Base-by-base conservation (phyloP, 2,329 filamentous ascomycete genomes). In the Botrytis sinoallii region DNA sequence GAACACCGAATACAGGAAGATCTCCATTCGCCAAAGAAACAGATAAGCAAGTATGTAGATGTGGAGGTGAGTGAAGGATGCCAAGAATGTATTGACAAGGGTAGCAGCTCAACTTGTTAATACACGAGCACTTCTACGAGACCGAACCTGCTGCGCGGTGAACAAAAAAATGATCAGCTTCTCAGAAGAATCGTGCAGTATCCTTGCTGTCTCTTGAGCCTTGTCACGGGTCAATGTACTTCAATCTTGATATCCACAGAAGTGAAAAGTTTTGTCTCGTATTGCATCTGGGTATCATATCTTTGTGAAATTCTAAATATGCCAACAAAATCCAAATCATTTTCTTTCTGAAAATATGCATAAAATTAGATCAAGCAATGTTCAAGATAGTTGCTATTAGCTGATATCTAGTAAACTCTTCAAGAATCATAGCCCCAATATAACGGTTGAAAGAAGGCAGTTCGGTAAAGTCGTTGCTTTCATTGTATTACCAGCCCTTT, bases 401-500 rank as follows among this genome's bases (percentile, higher is more conserved):
- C 48, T 32, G 18, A 32, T 42, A 5, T 69, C 35, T 22, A 57
- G 40, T 42, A 18, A 9, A 44, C 22, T 4, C 6, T 16, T 16
- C 48, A 55, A 48, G 40, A 12, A 29, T 32, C 6, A 57, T 32
- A 69, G 38, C 25, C 38, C 35, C 38, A 16, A 42, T 42, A 18
- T 25, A 25, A 32, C 25, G 18, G 48, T 42, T 25, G 48, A 57
- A 48, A 63, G 60, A 57, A 22, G n/a, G 22, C n/a, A 32, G 2
- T 18, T 69, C 10, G 10, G n/a, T 10, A 2, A 25, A 12, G 5
- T 42, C 10, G 42, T 32, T 44, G 35, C 9, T 18, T 8, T 42
- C 6, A 25, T 10, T 16, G 29, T 40, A 52, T 73, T 46, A 75
- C 73, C 70, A 75, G 16, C 70, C 75, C 46, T 77, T 76, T 60